A percentile compares a stretch with the other conserved stretches of the same genome.
phyloP scores from a whole-genome alignment of 306 rosid genomes.

The Vicia faba region DNA sequence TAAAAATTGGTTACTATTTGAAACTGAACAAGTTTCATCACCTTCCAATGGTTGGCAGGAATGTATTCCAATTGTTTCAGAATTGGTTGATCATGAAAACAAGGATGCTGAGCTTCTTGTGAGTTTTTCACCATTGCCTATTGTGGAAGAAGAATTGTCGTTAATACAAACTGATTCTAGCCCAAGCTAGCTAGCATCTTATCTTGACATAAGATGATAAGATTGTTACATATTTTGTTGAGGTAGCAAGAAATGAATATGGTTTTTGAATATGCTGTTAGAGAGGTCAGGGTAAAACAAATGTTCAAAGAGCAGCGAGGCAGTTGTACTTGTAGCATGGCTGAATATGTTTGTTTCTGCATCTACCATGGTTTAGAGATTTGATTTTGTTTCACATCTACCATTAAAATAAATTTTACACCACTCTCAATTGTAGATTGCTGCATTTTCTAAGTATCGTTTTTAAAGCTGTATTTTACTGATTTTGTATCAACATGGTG shows the following conservation, averaged over 20 bases:
- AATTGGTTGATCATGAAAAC: slow-evolving; percentile 39
- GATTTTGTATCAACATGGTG: no score
- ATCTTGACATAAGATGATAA: not conserved
- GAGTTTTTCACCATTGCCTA: slow-evolving; percentile 37
- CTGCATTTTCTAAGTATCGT: no score
- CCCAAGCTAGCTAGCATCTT: slow-evolving; percentile 38
- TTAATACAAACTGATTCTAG: slow-evolving; percentile 43
- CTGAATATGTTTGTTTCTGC: no score
- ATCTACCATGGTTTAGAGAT: no score
- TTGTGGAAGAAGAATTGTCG: slow-evolving; percentile 45
- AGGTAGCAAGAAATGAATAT: slow-evolving; percentile 12
- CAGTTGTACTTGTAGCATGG: slow-evolving; percentile 21
- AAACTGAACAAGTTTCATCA: slow-evolving; percentile 40
- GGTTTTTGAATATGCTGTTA: not conserved
- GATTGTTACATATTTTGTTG: not conserved
- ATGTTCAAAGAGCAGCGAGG: not conserved
- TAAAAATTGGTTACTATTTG: slow-evolving; percentile 52
- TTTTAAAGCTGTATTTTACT: no score
- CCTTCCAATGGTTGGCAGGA: slow-evolving; percentile 41
- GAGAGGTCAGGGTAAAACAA: not conserved
- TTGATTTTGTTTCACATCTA: not conserved
- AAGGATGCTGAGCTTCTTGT: slow-evolving; percentile 54
- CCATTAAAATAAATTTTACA: not conserved
- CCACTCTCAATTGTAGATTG: not conserved
- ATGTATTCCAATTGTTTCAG: slow-evolving; percentile 38